Base-by-base conservation (phyloP, 2,329 filamentous ascomycete species). In the Pseudogymnoascus pannorum region DNA sequence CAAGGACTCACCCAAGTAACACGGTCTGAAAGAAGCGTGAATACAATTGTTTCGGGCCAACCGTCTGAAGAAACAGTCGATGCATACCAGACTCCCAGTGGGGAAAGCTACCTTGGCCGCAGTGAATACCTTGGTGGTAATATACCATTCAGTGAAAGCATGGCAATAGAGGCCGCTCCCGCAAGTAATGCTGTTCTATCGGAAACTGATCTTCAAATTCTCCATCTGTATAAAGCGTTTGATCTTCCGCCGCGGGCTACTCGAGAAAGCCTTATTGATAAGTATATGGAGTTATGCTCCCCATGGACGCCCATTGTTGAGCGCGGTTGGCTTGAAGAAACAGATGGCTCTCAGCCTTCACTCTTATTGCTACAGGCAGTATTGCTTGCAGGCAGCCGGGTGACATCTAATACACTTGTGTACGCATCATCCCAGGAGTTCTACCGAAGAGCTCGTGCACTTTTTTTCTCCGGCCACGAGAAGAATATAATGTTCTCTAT, bases 371-470 rank as follows among this genome's bases (percentile, higher is more conserved):
- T 75, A 22, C 74, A 77, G 60, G 72, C 75, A 2, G 72, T 77
- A 16, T 74, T 76, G 44, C 68, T 77, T 1, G 75, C 75, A 6
- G 75, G 74, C 1, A 76, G 75, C 61, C 71, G 75, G 62, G 75
- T 77, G 14, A 69, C 69, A 11, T 75, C 73, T 72, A 44, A 18
- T 57, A 54, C 44, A 9, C 48, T 71, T 4, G 59, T 62, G 4
- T 63, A 67, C 26, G 70, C 71, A 31, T 64, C 70, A 7, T 66
- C 71, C 0, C 68, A 70, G 44, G 68, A 72, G 1, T 74, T 73
- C 58, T 73, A 74, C 62, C 71, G 68, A 31, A 71, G 69, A 63
- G 72, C 70, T 2, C 66, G 68, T 38, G 66, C 71, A 2, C 59
- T 74, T 3, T 74, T 74, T 62, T 74, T 70, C 69, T 71, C 70